Evolutionary conservation across 805 yeast species (phyloP), one percentile per base, ranked within the genome.

Genomic region (Kodamaea kaohsiungensis): DNA sequence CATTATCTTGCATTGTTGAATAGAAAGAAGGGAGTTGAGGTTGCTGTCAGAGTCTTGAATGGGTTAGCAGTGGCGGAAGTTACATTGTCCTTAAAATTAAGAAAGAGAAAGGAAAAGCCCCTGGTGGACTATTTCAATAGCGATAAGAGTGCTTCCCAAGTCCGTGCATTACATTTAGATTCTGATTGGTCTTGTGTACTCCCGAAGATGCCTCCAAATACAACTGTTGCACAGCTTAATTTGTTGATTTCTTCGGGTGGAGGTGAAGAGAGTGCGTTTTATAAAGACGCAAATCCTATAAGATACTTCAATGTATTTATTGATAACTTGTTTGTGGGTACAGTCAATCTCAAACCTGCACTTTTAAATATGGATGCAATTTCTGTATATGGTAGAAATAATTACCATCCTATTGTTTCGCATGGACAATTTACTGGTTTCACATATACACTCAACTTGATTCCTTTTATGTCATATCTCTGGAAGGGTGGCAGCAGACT

Each of bases 201-300:
- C 2, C 53, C 48, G 4, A 17, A 37, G 10, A 45, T 51, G 42
- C 16, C 46, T 30, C 38, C 49, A 16, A 68, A 66, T 49, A 60
- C 61, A 30, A 63, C 68, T 2, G 50, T 54, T 25, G 71, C 72
- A 42, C 65, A 61, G 51, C 40, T 66, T 30, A 51, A 61, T 10
- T 54, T 68, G n/a, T 66, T 66, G 30, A 68, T 67, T 33, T 65
- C 69, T 42, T 67, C 70, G 19, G 55, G 65, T 39, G 64, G 64
- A 18, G 67, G 62, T n/a, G 71, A 67, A 59, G 55, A 50, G 27
- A 13, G 59, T 17, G 55, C 49, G 3, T 67, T 53, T 56, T 65
- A 55, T 59, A 59, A 58, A 46, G 61, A 60, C 25, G 64, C 59
- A 38, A 51, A 51, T 22, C 53, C 53, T 3, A 53, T 69, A 25